Evolutionary conservation across 129 eudicot genomes (phyloP).

Genomic region (Flaveria robusta): DNA sequence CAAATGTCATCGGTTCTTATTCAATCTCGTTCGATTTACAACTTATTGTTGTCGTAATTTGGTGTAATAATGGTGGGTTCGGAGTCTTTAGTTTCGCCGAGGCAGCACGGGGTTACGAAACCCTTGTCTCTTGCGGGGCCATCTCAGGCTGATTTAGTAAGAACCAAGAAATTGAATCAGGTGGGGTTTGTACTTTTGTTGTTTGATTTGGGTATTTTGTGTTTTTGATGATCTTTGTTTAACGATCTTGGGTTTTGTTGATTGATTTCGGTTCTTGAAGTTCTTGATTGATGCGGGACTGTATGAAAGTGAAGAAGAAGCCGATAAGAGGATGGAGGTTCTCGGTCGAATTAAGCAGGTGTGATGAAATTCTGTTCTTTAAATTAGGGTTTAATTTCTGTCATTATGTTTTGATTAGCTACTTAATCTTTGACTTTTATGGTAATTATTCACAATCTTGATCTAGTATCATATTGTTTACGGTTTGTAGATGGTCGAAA

Average conservation of each 20-base stretch:
- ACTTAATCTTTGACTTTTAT: no score
- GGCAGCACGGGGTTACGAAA: slow-evolving; percentile 68
- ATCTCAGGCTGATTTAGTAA: slow-evolving; percentile 41
- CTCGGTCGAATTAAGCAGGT: slow-evolving; percentile 68
- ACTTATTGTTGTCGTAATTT: background rate
- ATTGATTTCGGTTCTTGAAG: slow-evolving; percentile 31
- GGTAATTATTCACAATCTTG: background rate
- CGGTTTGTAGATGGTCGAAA: background rate
- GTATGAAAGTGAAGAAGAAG: slow-evolving; percentile 69
- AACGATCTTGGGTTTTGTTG: background rate
- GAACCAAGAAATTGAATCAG: slow-evolving; percentile 61
- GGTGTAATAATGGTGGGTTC: slow-evolving; percentile 40
- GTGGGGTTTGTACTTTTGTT: slow-evolving; percentile 30
- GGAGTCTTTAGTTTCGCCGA: slow-evolving; percentile 32
- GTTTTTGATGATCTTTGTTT: background rate
- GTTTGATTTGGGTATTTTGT: background rate
- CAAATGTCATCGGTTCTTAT: background rate
- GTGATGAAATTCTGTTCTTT: background rate
- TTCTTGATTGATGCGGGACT: slow-evolving; percentile 72
- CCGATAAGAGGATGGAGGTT: slow-evolving; percentile 64
- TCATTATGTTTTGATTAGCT: no score
- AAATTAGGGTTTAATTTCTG: background rate
- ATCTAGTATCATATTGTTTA: background rate
- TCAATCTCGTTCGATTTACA: background rate
- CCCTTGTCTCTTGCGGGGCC: slow-evolving; percentile 71